Percentiles rank a stretch among this genome's conserved stretches.
phyloP scores from a whole-genome alignment of 2,329 filamentous ascomycete species.

The Colletotrichum falcatum region DNA sequence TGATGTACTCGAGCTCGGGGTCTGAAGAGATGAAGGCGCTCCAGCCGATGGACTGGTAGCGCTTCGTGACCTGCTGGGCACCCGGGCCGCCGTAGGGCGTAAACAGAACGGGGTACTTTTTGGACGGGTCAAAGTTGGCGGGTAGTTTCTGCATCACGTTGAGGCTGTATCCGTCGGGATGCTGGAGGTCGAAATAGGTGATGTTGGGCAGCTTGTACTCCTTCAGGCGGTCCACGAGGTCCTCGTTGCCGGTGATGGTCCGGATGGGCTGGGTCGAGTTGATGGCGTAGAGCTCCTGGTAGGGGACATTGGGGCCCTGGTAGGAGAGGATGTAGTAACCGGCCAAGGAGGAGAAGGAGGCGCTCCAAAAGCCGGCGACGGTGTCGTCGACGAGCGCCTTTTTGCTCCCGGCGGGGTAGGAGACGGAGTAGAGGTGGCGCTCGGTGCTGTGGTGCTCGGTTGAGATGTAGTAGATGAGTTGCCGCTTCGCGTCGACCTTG shows the following conservation, averaged over 20 bases:
- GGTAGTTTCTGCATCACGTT: slow-evolving; percentile 76
- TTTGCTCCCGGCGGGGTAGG: slow-evolving; percentile 64
- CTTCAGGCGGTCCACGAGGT: slow-evolving; percentile 65
- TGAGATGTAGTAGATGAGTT: slow-evolving; percentile 73
- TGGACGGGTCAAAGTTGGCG: slow-evolving; percentile 70
- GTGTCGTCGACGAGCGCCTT: slow-evolving; percentile 72
- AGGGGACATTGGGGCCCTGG: slow-evolving; percentile 74
- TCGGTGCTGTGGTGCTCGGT: slow-evolving; percentile 75
- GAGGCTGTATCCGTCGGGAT: slow-evolving; percentile 70
- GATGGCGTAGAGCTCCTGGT: slow-evolving; percentile 73
- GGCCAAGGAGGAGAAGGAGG: slow-evolving; percentile 72
- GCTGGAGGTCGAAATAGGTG: slow-evolving; percentile 71
- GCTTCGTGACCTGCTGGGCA: slow-evolving; percentile 70
- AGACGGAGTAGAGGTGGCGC: slow-evolving; percentile 75
- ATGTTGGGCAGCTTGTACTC: slow-evolving; percentile 73
- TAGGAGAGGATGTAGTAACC: slow-evolving; percentile 76
- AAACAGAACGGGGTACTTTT: slow-evolving; percentile 75
- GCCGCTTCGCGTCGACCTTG: slow-evolving; percentile 67
- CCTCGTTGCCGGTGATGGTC: slow-evolving; percentile 71
- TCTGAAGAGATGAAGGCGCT: slow-evolving; percentile 74
- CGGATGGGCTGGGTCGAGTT: slow-evolving; percentile 66
- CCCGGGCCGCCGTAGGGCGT: slow-evolving; percentile 77
- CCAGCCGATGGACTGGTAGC: slow-evolving; percentile 67
- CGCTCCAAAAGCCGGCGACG: slow-evolving; percentile 69
- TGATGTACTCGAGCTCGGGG: slow-evolving; percentile 74